Percentiles rank a stretch among this genome's conserved stretches.
Evolutionary conservation across 2,329 filamentous ascomycete species (phyloP).

Genomic region (Stagonosporopsis cucurbitacearum): DNA sequence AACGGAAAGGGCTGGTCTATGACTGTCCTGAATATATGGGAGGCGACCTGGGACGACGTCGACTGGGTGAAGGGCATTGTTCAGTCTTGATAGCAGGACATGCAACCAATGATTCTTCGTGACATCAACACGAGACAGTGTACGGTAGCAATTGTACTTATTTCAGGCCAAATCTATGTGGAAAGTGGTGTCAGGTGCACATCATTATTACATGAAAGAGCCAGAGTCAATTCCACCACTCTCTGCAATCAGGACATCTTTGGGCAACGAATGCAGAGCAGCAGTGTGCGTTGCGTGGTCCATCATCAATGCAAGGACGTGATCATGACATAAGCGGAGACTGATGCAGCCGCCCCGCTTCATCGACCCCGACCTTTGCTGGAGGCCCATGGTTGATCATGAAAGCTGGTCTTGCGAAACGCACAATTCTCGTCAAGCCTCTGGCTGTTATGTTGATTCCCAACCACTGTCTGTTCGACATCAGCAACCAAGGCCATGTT

Average conservation of each 20-base stretch:
- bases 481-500: conserved; percentile 28
- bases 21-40: conserved; percentile 59
- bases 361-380: conserved; percentile 16
- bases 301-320: background rate
- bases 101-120: background rate
- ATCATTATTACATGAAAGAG: background rate
- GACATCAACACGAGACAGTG: background rate
- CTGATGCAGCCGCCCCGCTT: conserved; percentile 36
- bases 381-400: conserved; percentile 16
- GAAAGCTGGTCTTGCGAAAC: conserved; percentile 11
- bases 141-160: background rate
- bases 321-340: conserved; percentile 21
- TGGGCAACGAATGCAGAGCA: background rate
- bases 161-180: too few species aligned
- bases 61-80: conserved; percentile 57
- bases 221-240: background rate
- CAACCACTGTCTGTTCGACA: conserved; percentile 13
- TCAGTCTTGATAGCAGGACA: conserved; percentile 20
- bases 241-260: too few species aligned
- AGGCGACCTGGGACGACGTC: conserved; percentile 62
- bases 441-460: conserved; percentile 35
- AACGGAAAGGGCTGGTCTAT: conserved; percentile 54
- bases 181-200: too few species aligned
- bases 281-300: background rate
- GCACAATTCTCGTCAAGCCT: conserved; percentile 16